These are phyloP conservation scores for Gynandropsis gynandra DNA, from an alignment of 345 rosid genomes.

Conservation along the genomic window DNA sequence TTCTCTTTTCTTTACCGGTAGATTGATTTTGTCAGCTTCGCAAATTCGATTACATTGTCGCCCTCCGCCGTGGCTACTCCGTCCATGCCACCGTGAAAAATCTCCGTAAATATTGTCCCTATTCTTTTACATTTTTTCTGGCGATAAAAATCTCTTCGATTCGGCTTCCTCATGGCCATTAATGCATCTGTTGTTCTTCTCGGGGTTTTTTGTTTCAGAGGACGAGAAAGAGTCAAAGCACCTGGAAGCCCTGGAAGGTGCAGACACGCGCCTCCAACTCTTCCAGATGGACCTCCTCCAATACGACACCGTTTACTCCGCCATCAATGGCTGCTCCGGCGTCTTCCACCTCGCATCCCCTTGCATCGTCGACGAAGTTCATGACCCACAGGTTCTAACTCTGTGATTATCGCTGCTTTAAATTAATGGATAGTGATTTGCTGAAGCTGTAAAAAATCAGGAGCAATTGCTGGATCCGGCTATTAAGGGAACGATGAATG, in stretches of 20 bases:
- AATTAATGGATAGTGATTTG: neutral
- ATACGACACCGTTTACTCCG: constrained; percentile 55
- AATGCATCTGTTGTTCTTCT: too few species aligned
- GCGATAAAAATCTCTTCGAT: neutral
- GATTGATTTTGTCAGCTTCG: too few species aligned
- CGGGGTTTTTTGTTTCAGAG: constrained; percentile 25
- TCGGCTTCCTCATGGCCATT: neutral
- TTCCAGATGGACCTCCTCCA: constrained; percentile 80
- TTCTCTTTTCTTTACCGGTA: too few species aligned
- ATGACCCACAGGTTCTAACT: constrained; percentile 61
- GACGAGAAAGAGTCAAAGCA: constrained; percentile 82
- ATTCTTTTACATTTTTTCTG: neutral
- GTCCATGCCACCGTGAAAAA: constrained; percentile 77
- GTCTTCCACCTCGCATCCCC: constrained; percentile 96
- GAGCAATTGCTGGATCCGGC: constrained; percentile 81
- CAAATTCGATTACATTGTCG: constrained; percentile 88
- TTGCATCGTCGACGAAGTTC: constrained; percentile 64
- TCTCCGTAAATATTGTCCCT: constrained; percentile 44
- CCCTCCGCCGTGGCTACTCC: constrained; percentile 70
- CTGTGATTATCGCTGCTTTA: neutral
- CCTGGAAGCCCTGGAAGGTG: constrained; percentile 68
- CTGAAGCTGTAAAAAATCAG: constrained; percentile 22
- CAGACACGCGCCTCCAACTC: constrained; percentile 69
- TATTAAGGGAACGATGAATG: constrained; percentile 72
- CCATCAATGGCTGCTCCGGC: constrained; percentile 62